phyloP scores from a whole-genome alignment of 805 yeast species.

The Hanseniaspora clermontiae region DNA sequence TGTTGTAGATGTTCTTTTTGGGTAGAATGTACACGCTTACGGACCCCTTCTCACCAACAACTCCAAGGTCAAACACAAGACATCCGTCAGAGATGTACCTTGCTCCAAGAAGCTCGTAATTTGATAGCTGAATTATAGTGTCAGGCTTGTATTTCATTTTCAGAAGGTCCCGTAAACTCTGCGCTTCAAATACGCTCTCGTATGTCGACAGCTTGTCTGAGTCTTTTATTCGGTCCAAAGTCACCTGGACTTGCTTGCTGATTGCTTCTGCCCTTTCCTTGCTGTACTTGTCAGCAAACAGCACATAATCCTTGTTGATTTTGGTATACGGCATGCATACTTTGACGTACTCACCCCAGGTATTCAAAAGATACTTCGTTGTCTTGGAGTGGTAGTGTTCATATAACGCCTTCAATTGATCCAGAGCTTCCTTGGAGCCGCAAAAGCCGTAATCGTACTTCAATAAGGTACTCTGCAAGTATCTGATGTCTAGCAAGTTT shows the following conservation, averaged over 20 bases:
- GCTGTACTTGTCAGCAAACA: not conserved
- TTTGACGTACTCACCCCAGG: not conserved
- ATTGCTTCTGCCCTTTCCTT: not conserved
- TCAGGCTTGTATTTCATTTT: not conserved
- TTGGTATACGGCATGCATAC: slow-evolving; percentile 2
- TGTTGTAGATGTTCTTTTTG: not conserved
- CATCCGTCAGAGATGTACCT: not conserved
- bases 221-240: not conserved
- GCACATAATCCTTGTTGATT: not conserved
- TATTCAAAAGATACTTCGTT: not conserved
- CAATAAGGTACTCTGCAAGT: not conserved
- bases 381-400: not conserved
- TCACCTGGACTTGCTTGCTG: not conserved
- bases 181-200: not conserved
- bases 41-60: not conserved
- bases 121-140: not conserved
- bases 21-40: not conserved
- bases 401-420: not conserved
- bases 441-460: not conserved
- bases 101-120: not conserved
- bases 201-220: not conserved
- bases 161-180: not conserved
- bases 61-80: not conserved
- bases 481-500: not conserved
- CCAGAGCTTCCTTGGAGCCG: not conserved